Conservation (phyloP, 2,329 filamentous ascomycete species). For the Uncinocarpus reesii region DNA sequence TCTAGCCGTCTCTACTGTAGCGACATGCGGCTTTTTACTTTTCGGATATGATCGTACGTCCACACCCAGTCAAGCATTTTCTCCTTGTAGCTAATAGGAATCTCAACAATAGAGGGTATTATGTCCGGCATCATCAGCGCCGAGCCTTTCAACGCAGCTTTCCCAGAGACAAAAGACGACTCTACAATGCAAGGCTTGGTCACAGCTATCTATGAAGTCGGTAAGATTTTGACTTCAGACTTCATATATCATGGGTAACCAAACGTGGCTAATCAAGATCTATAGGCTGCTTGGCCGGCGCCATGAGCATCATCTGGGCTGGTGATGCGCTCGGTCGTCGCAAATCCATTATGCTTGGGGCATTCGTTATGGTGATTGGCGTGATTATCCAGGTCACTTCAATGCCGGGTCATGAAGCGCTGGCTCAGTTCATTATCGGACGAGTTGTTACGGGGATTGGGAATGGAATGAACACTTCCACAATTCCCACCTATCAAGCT, state of each 20-base stretch:
- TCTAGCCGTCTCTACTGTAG: constrained; percentile 50
- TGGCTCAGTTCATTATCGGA: constrained; percentile 41
- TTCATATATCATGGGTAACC: not conserved
- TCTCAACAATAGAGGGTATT: constrained; percentile 17
- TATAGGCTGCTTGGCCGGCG: constrained; percentile 24
- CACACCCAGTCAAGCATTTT: constrained; percentile 16
- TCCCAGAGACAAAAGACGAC: constrained; percentile 16
- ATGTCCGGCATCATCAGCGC: constrained; percentile 23
- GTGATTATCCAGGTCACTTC: constrained; percentile 19
- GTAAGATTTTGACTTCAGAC: constrained; percentile 21
- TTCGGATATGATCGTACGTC: constrained; percentile 43
- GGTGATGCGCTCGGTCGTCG: constrained; percentile 24
- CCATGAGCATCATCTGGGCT: constrained; percentile 21
- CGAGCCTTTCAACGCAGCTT: constrained; percentile 18
- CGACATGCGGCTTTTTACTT: constrained; percentile 49
- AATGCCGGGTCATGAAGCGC: constrained; percentile 25
- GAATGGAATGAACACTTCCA: constrained; percentile 43
- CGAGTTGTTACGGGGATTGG: constrained; percentile 41
- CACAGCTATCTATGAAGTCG: constrained; percentile 42
- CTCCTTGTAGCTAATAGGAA: not conserved
- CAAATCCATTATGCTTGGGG: constrained; percentile 44
- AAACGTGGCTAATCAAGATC: not conserved
- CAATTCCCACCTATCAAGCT: constrained; percentile 40
- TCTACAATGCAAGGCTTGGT: constrained; percentile 42
- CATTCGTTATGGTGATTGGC: constrained; percentile 36